These are phyloP conservation scores for Sphaceloma murrayae DNA, from an alignment of 2,329 filamentous ascomycete genomes.

Conservation along the genomic window DNA sequence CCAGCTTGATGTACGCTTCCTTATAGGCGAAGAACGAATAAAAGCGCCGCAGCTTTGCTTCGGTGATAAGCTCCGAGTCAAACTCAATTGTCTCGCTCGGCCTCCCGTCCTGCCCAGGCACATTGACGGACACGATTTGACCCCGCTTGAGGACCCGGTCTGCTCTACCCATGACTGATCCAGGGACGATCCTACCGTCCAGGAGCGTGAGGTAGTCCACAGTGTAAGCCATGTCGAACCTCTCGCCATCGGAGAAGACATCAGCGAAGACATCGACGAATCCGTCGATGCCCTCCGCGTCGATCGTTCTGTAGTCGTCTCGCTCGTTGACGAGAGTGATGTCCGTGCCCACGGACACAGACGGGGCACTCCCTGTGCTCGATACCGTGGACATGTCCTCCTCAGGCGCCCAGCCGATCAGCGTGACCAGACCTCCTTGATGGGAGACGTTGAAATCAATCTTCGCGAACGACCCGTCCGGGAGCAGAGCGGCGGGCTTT, in stretches of 20 bases:
- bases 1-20: slow-evolving; percentile 76
- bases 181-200: slow-evolving; percentile 35
- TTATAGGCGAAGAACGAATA: slow-evolving; percentile 72
- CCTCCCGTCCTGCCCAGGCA: slow-evolving; percentile 22
- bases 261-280: slow-evolving; percentile 66
- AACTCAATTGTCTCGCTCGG: slow-evolving; percentile 31
- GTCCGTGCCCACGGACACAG: slow-evolving; percentile 63
- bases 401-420: slow-evolving; percentile 44
- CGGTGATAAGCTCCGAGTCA: slow-evolving; percentile 41
- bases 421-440: slow-evolving; percentile 63
- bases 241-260: slow-evolving; percentile 56
- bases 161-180: slow-evolving; percentile 34
- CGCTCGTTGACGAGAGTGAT: slow-evolving; percentile 68
- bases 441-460: slow-evolving; percentile 70
- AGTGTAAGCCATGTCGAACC: slow-evolving; percentile 51
- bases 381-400: too few relatives aligned
- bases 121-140: slow-evolving; percentile 32
- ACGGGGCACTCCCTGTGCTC: slow-evolving; percentile 25
- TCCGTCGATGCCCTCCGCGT: slow-evolving; percentile 52
- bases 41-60: slow-evolving; percentile 58
- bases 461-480: slow-evolving; percentile 31
- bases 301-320: slow-evolving; percentile 48
- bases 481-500: slow-evolving; percentile 41
- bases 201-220: slow-evolving; percentile 36
- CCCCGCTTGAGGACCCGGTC: slow-evolving; percentile 35